Base-by-base conservation (phyloP, 768 basidiomycete species). In the Cyathus striatus region DNA sequence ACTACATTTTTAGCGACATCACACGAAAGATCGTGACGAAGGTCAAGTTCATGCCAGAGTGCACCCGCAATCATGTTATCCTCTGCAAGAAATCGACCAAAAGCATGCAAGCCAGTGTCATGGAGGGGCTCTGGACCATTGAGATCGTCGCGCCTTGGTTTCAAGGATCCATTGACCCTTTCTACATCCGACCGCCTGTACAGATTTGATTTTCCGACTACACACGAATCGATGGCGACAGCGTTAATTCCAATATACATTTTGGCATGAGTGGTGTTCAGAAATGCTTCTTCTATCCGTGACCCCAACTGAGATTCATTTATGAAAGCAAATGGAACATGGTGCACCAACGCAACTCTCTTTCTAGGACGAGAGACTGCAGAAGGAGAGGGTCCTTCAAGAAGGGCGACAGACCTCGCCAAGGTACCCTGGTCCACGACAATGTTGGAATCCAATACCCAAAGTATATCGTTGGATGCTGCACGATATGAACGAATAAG, bases 361-460 rank as follows among this genome's bases (percentile, higher is more conserved):
- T 66, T 70, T 36, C 49, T 53, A 20, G 47, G 40, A 21, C 20
- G 9, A 12, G 49, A 26, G 7, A 65, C 49, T 36, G 53, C 51
- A 3, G 72, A 58, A n/a, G 61, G 44, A 3, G 71, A 58, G 3
- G 73, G 62, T 30, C 66, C 66, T 10, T 63, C 68, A 32, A 95
- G 72, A n/a, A 80, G 69, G 53, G 87, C 89, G 24, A 98, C 87
- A 12, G 91, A 82, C 44, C 90, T 82, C 2, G 85, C 81, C 20
- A 99, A 78, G 9, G 91, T 86, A 13, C 83, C 83, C 1, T 83
- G 73, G 35, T 79, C 78, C 18, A 84, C 82, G 45, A 81, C 77
- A 40, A 98, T 79, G 51, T 95, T 95, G n/a, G 95, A 96, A 62
- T 99, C 96, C 39, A 98, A 74, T 23, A 98, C 86, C 94, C 94